These are phyloP conservation scores for Phytopythium vexans DNA, from an alignment of 352 stramenopile genomes.

Conservation along the genomic window DNA sequence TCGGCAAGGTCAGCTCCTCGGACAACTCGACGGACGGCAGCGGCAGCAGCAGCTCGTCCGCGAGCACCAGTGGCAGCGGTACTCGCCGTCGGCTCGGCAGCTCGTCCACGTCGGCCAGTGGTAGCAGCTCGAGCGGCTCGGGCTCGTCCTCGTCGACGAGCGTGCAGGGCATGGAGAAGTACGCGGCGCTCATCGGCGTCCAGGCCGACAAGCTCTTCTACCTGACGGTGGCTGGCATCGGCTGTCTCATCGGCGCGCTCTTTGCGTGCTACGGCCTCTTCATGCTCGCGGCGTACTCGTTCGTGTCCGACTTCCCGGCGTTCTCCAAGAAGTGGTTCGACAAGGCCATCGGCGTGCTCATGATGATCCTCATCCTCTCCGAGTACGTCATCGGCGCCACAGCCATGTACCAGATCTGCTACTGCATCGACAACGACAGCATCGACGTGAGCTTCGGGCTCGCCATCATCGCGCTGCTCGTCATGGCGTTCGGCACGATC, in stretches of 20 bases:
- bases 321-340: conserved; percentile 77
- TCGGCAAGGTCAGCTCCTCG: conserved; percentile 38
- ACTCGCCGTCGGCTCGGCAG: conserved; percentile 30
- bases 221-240: conserved; percentile 64
- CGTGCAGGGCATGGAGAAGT: conserved; percentile 78
- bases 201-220: conserved; percentile 81
- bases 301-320: conserved; percentile 47
- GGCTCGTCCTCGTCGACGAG: conserved; percentile 18
- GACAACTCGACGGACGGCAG: conserved; percentile 11
- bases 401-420: conserved; percentile 85
- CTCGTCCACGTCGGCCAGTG: conserved; percentile 10
- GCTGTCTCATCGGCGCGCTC: conserved; percentile 33
- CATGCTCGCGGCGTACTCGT: conserved; percentile 40
- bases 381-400: conserved; percentile 83
- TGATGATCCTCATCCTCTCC: conserved; percentile 83
- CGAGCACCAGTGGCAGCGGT: conserved; percentile 1
- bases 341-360: conserved; percentile 72
- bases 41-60: conserved; percentile 5
- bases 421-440: conserved; percentile 57
- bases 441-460: conserved; percentile 63
- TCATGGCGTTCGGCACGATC: conserved; percentile 75
- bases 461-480: conserved; percentile 61
- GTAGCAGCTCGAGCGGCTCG: conserved; percentile 19
- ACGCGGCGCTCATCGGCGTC: conserved; percentile 70
- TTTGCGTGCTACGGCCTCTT: conserved; percentile 49